Evolutionary conservation across 768 basidiomycete genomes (phyloP).

Genomic region (Clitopilus passeckerianus): DNA sequence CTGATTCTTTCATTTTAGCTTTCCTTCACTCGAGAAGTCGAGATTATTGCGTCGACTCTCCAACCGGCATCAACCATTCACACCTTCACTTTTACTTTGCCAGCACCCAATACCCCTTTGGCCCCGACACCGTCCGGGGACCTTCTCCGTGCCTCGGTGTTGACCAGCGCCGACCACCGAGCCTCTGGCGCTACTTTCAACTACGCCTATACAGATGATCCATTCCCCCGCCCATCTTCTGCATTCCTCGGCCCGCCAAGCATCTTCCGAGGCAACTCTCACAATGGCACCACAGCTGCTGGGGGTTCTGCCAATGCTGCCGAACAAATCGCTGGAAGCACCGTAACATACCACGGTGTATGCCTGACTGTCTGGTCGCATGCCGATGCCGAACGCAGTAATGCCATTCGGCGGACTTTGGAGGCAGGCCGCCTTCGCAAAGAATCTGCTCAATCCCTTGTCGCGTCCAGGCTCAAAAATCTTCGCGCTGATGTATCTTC

Average conservation of each 20-base stretch:
- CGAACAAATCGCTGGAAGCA: slow-evolving; percentile 30
- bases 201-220: slow-evolving; percentile 73
- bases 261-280: slow-evolving; percentile 45
- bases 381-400: slow-evolving; percentile 82
- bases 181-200: slow-evolving; percentile 69
- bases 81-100: slow-evolving; percentile 84
- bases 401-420: slow-evolving; percentile 77
- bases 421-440: slow-evolving; percentile 76
- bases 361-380: slow-evolving; percentile 96
- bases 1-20: slow-evolving; percentile 42
- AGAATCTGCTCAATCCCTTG: slow-evolving; percentile 72
- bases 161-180: slow-evolving; percentile 57
- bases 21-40: slow-evolving; percentile 88
- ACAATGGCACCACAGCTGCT: slow-evolving; percentile 20
- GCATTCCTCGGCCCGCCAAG: slow-evolving; percentile 79
- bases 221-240: slow-evolving; percentile 74
- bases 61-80: slow-evolving; percentile 92
- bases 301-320: slow-evolving; percentile 25
- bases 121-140: slow-evolving; percentile 72
- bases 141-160: slow-evolving; percentile 68
- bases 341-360: slow-evolving; percentile 82
- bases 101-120: slow-evolving; percentile 69
- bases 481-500: slow-evolving; percentile 52
- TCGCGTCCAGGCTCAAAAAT: slow-evolving; percentile 62
- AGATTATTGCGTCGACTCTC: slow-evolving; percentile 91